Conservation (phyloP, 257 asterid genomes). For the Cinchona pubescens region DNA sequence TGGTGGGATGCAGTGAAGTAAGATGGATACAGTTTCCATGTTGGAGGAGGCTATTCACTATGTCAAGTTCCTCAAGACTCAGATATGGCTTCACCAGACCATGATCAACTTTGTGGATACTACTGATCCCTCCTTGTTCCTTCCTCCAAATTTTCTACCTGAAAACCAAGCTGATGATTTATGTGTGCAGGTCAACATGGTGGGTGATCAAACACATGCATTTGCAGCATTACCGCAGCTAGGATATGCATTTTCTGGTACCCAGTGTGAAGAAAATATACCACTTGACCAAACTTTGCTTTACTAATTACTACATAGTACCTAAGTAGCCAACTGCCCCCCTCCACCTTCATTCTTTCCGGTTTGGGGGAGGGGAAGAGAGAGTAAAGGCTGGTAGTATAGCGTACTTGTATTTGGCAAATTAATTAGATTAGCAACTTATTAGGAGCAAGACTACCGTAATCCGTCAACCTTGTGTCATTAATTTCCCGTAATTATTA, state of each 20-base stretch:
- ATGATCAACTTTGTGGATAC: conserved; percentile 34
- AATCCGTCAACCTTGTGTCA: neutral
- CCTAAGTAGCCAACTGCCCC: neutral
- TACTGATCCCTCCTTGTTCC: neutral
- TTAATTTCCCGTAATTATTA: too few relatives aligned
- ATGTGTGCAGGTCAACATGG: neutral
- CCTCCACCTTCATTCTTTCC: too few relatives aligned
- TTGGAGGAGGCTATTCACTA: conserved; percentile 79
- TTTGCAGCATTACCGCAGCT: neutral
- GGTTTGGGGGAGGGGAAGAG: too few relatives aligned
- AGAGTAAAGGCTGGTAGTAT: neutral
- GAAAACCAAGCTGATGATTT: neutral
- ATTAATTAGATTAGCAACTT: neutral
- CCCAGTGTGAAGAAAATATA: neutral
- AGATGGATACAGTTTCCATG: conserved; percentile 79
- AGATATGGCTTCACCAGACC: conserved; percentile 62
- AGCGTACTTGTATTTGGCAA: neutral
- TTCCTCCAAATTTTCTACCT: neutral
- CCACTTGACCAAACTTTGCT: neutral
- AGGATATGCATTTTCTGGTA: conserved; percentile 1
- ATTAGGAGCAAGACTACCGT: neutral
- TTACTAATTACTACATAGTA: neutral
- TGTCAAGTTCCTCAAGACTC: conserved; percentile 73
- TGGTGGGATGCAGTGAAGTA: conserved; percentile 70
- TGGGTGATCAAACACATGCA: neutral